Evolutionary conservation across 2,329 filamentous ascomycete genomes (phyloP).

Genomic region (Mycosphaerelloides madeirae): DNA sequence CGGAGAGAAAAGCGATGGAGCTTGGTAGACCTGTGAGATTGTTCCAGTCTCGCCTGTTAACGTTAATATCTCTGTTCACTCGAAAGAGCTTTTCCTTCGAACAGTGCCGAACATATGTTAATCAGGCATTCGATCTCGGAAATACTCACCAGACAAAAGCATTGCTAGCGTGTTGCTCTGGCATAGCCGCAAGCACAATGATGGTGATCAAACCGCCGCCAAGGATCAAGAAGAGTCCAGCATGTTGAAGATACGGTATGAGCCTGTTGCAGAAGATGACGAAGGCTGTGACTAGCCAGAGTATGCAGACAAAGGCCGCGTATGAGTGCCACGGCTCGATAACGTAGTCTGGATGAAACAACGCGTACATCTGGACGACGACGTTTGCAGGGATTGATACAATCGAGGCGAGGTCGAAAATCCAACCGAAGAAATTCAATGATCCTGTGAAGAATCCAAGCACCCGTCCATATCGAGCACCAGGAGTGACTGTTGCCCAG

Average conservation of each 20-base stretch:
- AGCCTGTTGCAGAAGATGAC: constrained; percentile 56
- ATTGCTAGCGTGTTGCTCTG: constrained; percentile 47
- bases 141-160: constrained; percentile 30
- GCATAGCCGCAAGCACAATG: constrained; percentile 48
- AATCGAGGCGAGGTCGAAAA: constrained; percentile 58
- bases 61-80: too few species aligned
- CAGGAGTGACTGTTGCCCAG: constrained; percentile 37
- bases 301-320: constrained; percentile 52
- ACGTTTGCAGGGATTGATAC: constrained; percentile 57
- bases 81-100: too few species aligned
- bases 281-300: constrained; percentile 50
- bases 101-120: too few species aligned
- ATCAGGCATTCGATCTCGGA: too few species aligned
- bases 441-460: constrained; percentile 35
- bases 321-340: constrained; percentile 57
- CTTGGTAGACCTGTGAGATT: constrained; percentile 49
- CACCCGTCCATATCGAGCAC: constrained; percentile 29
- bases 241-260: constrained; percentile 48
- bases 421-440: constrained; percentile 56
- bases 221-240: constrained; percentile 50
- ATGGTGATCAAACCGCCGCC: constrained; percentile 35
- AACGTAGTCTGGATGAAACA: constrained; percentile 53
- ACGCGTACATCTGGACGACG: constrained; percentile 56
- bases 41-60: constrained; percentile 29
- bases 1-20: constrained; percentile 35